Evolutionary conservation across 768 basidiomycete species (phyloP).

Genomic region (Gloeopeniophorella convolvens): DNA sequence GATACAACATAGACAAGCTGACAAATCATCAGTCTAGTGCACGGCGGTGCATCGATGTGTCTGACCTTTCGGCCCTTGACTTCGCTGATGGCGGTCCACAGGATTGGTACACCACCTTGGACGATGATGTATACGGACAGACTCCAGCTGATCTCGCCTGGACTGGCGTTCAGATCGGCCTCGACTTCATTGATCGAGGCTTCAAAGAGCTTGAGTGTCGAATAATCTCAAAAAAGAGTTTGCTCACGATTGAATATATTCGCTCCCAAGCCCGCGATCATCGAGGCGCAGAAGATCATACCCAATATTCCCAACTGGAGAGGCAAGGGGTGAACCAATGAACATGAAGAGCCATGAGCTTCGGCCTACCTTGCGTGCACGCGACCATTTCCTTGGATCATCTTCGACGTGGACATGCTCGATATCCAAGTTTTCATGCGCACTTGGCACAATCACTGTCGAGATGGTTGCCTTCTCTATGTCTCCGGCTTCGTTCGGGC

Average conservation of each 20-base stretch:
- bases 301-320: conserved; percentile 29
- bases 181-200: conserved; percentile 61
- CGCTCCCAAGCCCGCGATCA: conserved; percentile 50
- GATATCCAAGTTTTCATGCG: conserved; percentile 31
- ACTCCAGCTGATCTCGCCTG: conserved; percentile 56
- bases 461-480: too few species aligned
- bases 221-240: not conserved
- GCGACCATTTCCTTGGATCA: conserved; percentile 58
- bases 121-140: conserved; percentile 67
- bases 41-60: conserved; percentile 9
- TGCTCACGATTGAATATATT: conserved; percentile 64
- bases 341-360: not conserved
- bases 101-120: conserved; percentile 60
- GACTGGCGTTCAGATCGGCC: conserved; percentile 50
- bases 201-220: conserved; percentile 24
- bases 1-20: conserved; percentile 49
- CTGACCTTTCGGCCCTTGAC: conserved; percentile 67
- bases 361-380: conserved; percentile 43
- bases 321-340: conserved; percentile 28
- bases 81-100: conserved; percentile 69
- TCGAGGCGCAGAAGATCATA: conserved; percentile 45
- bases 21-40: not conserved
- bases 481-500: too few species aligned
- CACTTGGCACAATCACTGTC: too few species aligned
- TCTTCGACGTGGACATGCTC: conserved; percentile 48